Base-by-base conservation (phyloP, 176 grass and related monocot species). In the Eragrostis nindensis region DNA sequence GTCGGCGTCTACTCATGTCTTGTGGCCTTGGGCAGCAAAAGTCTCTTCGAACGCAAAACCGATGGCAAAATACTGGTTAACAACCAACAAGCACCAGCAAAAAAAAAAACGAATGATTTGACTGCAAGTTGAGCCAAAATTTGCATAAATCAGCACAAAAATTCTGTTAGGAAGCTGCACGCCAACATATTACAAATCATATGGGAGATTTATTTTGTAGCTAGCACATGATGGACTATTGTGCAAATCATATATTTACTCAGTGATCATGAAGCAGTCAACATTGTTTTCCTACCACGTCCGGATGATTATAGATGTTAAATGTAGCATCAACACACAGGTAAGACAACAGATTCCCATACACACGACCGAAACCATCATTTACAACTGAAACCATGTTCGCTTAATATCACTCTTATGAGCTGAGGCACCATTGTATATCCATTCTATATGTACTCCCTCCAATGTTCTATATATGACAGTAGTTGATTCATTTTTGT, bases 311-410 rank as follows among this genome's bases (percentile, higher is more conserved):
- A 19, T n/a, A 19, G 36, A 44, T 19, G 54, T 57, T 57, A 57
- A 1, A 57, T 9, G 8, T 24, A 77, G 11, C 27, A 62, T 79
- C 64, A 79, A 45, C 68, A 64, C 21, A 78, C 46, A 53, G 8
- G 12, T 8, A 48, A 0, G 15, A 63, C 54, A 64, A 27, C 63
- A 67, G 1, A 43, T 21, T 42, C 1, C 24, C 74, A 86, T 52
- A 40, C 7, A 52, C 26, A 78, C 12, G 27, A 24, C 27, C 22
- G 10, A 50, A 30, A 64, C 18, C 18, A 32, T 27, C 11, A 77
- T 68, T 76, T 76, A 72, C 67, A 73, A 22, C 7, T 45, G 22
- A 63, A 50, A 70, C 36, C 22, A 11, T 62, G 42, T 66, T 45
- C 73, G 55, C 63, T 49, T 73, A 40, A n/a, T 47, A 62, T 75